These are phyloP conservation scores for Clavulina sp. DNA, from an alignment of 768 basidiomycete genomes.

Conservation along the genomic window DNA sequence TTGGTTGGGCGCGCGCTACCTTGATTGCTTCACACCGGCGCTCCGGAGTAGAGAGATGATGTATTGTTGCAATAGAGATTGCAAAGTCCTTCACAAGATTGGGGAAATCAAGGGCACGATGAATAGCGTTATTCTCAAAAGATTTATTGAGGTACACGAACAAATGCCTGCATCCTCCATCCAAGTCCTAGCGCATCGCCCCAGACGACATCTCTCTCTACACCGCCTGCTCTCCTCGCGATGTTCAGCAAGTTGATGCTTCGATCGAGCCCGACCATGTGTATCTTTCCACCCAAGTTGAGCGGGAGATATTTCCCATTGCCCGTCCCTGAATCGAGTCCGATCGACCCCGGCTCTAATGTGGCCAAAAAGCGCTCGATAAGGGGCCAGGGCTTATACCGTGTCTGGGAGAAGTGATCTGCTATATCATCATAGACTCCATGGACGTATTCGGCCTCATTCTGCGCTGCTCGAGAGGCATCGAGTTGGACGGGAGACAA, in stretches of 20 bases:
- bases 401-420: conserved; percentile 21
- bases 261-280: conserved; percentile 74
- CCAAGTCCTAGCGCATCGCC: conserved; percentile 56
- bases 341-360: conserved; percentile 61
- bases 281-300: conserved; percentile 39
- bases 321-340: conserved; percentile 88
- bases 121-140: neutral
- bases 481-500: conserved; percentile 1
- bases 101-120: neutral
- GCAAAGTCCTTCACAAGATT: conserved; percentile 72
- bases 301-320: conserved; percentile 90
- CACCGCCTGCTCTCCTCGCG: conserved; percentile 44
- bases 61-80: conserved; percentile 94
- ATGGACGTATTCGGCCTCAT: conserved; percentile 19
- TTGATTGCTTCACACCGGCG: conserved; percentile 58
- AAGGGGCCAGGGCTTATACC: conserved; percentile 63
- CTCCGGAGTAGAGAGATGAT: conserved; percentile 72
- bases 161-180: conserved; percentile 72
- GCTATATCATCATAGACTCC: conserved; percentile 21
- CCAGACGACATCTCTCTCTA: conserved; percentile 51
- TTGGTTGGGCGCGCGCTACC: conserved; percentile 32
- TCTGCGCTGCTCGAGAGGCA: conserved; percentile 9
- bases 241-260: conserved; percentile 63
- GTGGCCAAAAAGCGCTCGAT: conserved; percentile 55
- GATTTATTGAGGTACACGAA: conserved; percentile 27